Percentiles rank a stretch among this genome's conserved stretches.
These are phyloP conservation scores for Paraphoma chrysanthemicola DNA, from an alignment of 2,329 filamentous ascomycete species.

Conservation along the genomic window DNA sequence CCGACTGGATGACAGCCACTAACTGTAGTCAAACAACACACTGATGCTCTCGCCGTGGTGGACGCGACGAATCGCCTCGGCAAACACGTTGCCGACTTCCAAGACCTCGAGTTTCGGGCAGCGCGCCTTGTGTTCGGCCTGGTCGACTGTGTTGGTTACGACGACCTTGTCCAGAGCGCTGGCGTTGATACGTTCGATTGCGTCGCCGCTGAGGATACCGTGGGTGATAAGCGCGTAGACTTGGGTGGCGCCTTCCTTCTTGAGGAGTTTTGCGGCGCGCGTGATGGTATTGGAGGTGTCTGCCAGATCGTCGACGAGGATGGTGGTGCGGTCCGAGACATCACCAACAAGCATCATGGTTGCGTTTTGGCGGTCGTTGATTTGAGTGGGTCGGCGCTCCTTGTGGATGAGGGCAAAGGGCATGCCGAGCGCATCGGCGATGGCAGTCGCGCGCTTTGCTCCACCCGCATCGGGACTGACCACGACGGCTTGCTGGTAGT, in stretches of 20 bases:
- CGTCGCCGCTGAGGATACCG: conserved; percentile 92
- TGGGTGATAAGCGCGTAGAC: conserved; percentile 95
- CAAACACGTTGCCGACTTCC: conserved; percentile 87
- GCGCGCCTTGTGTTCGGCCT: conserved; percentile 76
- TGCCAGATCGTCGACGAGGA: conserved; percentile 91
- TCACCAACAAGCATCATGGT: conserved; percentile 96
- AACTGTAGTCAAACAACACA: conserved; percentile 88
- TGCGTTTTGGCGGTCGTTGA: conserved; percentile 78
- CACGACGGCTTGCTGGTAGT: conserved; percentile 85
- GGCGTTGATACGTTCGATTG: conserved; percentile 91
- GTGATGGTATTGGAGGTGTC: conserved; percentile 98
- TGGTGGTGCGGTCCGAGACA: conserved; percentile 80
- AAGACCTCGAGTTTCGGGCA: conserved; percentile 92
- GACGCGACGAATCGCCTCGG: conserved; percentile 91
- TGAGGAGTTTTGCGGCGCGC: conserved; percentile 92
- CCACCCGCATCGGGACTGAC: conserved; percentile 96
- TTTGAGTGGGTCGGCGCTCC: conserved; percentile 88
- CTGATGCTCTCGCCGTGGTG: conserved; percentile 99
- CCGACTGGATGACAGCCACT: conserved; percentile 21
- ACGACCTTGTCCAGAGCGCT: conserved; percentile 92
- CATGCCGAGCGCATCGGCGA: conserved; percentile 91
- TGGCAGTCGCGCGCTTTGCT: conserved; percentile 93
- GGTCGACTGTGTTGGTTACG: conserved; percentile 94
- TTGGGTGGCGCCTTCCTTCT: conserved; percentile 86
- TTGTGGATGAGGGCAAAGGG: conserved; percentile 99